Evolutionary conservation across 352 stramenopile genomes (phyloP), one percentile per base, ranked within the genome.

Genomic region (Pythium insidiosum): DNA sequence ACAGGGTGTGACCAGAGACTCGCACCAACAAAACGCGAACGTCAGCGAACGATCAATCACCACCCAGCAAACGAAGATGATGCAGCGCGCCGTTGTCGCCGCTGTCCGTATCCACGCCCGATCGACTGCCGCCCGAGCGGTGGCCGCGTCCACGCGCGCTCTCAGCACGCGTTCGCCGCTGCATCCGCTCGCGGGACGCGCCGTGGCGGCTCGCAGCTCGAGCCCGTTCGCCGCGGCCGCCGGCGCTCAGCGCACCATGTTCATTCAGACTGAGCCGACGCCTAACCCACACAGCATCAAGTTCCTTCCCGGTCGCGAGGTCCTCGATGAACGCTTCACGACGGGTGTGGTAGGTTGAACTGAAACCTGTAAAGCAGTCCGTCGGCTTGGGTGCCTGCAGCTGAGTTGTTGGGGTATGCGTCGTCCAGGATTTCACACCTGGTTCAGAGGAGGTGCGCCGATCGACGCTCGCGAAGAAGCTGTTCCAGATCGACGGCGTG

Each of bases 241-340:
- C 15, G 77, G 77, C 49, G 58, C 87, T 26, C 28, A 74, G 52
- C 61, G 91, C 66, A 66, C 91, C 53, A 93, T 99, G 58, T 99
- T 99, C 73, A 98, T 99, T 63, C 90, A 99, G 76, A 98, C 95
- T 29, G 94, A 97, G 61, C 63, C 85, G 26, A 99, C 97, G 38
- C 97, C 97, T 3, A 99, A 99, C 72, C 96, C 97, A 36, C 84
- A 95, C 63, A 96, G 82, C 52, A 68, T 99, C 58, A 99, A 99
- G 72, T 99, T 99, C 62, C 58, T 99, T 18, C 96, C 96, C 5
- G 89, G 88, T 20, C 72, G 79, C 43, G 56, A 66, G 3, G 84
- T 98, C 30, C 73, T 98, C 38, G 79, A 96, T 41, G 82, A 95
- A 4, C 76, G 79, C 51, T 94, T 91, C 60, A 76, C 78, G 28